A percentile compares a stretch with the other conserved stretches of the same genome.
Evolutionary conservation across 208 protist genomes (phyloP).

Genomic region (Acanthamoeba triangularis): DNA sequence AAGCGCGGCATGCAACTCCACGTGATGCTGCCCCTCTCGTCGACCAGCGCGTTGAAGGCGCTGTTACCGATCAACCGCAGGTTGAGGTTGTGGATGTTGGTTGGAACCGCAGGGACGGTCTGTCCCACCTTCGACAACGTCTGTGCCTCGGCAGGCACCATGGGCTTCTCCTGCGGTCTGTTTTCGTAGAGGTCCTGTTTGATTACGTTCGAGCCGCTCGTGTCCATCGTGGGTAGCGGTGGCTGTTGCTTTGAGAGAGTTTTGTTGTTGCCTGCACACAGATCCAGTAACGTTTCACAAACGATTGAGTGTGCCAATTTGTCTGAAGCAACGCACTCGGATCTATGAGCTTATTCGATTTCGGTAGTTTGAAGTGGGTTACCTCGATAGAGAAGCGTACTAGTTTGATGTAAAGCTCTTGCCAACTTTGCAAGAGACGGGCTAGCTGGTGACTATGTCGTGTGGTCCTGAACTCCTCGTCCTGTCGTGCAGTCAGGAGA

Average conservation of each 20-base stretch:
- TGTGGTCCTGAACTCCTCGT: constrained; percentile 1
- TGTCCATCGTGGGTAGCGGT: neutral
- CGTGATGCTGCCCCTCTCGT: constrained; percentile 78
- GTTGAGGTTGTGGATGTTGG: constrained; percentile 84
- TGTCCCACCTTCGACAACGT: constrained; percentile 15
- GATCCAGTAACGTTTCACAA: no score
- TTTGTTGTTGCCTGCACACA: neutral
- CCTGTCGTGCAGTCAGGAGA: neutral
- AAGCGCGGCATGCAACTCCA: constrained; percentile 87
- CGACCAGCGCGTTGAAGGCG: constrained; percentile 83
- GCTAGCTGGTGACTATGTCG: no score
- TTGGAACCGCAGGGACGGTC: neutral
- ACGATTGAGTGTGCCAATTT: neutral
- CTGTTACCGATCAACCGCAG: constrained; percentile 86
- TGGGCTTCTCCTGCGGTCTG: constrained; percentile 2
- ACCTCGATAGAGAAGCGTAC: neutral
- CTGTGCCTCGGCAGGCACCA: neutral
- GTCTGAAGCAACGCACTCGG: neutral
- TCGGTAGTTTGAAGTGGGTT: no score
- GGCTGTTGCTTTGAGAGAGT: neutral
- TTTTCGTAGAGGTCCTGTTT: constrained; percentile 54
- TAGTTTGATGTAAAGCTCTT: neutral
- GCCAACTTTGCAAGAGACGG: no score
- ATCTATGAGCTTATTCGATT: no score
- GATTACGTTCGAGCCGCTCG: constrained; percentile 19